These are phyloP conservation scores for Aspergillus uvarum DNA, from an alignment of 2,329 filamentous ascomycete genomes.

Conservation along the genomic window DNA sequence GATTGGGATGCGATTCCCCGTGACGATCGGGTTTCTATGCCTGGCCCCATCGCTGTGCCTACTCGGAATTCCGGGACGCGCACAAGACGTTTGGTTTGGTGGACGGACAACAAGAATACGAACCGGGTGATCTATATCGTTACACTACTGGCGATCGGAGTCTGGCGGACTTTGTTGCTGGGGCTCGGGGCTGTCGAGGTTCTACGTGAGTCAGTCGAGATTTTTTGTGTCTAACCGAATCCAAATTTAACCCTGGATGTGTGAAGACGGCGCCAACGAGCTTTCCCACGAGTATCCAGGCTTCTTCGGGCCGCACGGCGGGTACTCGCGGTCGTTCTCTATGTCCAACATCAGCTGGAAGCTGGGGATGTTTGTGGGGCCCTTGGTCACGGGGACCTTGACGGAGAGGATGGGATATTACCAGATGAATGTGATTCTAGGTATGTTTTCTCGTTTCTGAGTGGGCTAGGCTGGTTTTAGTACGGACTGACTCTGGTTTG, in stretches of 20 bases:
- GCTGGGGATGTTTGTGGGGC: neutral
- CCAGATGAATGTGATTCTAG: neutral
- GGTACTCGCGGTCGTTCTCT: constrained; percentile 5
- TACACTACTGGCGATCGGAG: neutral
- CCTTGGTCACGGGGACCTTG: neutral
- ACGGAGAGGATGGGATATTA: neutral
- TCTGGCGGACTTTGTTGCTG: neutral
- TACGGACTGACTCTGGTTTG: neutral
- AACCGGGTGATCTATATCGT: neutral
- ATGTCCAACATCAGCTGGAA: neutral
- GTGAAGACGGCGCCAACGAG: neutral
- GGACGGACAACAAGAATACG: neutral
- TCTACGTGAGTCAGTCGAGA: neutral
- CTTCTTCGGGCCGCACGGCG: constrained; percentile 7
- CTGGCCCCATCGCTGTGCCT: neutral
- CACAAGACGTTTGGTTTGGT: neutral
- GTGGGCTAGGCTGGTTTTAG: neutral
- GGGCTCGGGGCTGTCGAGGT: neutral
- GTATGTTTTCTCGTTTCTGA: neutral
- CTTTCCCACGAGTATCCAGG: neutral
- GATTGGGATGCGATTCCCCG: neutral
- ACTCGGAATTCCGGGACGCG: neutral
- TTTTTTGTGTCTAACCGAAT: neutral
- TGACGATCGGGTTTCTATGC: neutral
- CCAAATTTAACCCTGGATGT: neutral